Conservation (phyloP, 345 rosid species). For the Arabidopsis suecica region DNA sequence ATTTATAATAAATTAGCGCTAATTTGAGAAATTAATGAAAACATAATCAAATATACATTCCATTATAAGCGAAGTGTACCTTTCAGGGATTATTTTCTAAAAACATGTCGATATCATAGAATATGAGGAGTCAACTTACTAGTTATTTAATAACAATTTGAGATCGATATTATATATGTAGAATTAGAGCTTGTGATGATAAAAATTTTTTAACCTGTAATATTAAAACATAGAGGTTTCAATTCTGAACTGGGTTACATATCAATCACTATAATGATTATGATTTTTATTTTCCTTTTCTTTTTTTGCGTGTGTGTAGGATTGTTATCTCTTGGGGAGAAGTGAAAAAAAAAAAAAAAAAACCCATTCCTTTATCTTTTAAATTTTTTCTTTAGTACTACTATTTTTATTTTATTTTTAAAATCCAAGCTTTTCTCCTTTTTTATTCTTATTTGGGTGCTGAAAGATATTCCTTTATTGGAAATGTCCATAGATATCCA, state of each 20-base stretch:
- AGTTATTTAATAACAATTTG: not conserved
- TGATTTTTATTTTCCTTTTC: not conserved
- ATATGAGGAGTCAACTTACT: not conserved
- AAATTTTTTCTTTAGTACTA: not conserved
- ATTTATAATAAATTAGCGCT: not conserved
- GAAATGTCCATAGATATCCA: conserved; percentile 41
- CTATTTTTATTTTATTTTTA: not conserved
- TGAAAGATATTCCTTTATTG: conserved; percentile 43
- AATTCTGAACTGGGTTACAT: not conserved
- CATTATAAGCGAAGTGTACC: not conserved
- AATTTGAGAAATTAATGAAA: not conserved
- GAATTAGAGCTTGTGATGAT: too few species aligned
- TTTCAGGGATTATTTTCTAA: not conserved
- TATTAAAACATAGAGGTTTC: not conserved
- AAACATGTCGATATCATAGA: not conserved
- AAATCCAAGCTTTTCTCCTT: not conserved
- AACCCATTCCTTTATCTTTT: conserved; percentile 8
- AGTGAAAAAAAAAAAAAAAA: not conserved
- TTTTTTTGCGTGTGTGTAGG: not conserved
- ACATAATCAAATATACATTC: not conserved
- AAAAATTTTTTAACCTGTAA: too few species aligned
- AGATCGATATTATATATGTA: too few species aligned
- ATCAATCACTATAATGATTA: not conserved
- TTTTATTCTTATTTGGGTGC: conserved; percentile 29
- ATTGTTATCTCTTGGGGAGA: conserved; percentile 27